Evolutionary conservation across 2,329 filamentous ascomycete genomes (phyloP), one percentile per base, ranked within the genome.

Genomic region (Diaporthe batatas): DNA sequence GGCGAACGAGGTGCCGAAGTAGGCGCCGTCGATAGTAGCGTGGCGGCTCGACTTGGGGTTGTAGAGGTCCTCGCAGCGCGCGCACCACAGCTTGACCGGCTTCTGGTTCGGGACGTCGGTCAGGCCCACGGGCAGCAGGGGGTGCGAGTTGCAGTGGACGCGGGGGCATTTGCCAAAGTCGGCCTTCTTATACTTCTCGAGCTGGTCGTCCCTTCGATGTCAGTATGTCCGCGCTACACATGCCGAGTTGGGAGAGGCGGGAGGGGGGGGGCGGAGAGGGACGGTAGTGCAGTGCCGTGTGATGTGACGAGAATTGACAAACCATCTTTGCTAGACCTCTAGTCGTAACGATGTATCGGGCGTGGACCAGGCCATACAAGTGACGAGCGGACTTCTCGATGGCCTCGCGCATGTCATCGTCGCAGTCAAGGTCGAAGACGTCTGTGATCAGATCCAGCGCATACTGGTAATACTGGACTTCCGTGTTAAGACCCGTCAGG

Each of bases 381-480:
- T 98, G 96, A 75, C 96, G 89, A 3, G 96, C 96, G 51, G 95
- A 97, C 85, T 98, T 98, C 84, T 99, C 96, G 76, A 99, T 98
- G 75, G 95, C 94, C 86, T 98, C 96, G 76, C 96, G 91, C 91
- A 98, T 97, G 79, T 98, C 96, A 83, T 99, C 96, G 81, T 98
- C 96, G 84, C 96, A 98, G 83, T 99, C 96, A 79, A 98, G 92
- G 81, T 99, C 96, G 83, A 99, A 99, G 64, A 98, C 96, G 79
- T 99, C 96, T 67, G 96, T 99, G 72, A 99, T 94, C 21, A 99
- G 91, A 81, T 99, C 96, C 58, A 99, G 90, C 21, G 96, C 96
- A 90, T 99, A 98, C 84, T 99, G 96, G 80, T 99, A 99, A 86
- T 98, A 98, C 80, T 98, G 94, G 18, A 99, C 96, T 82, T 99